These are phyloP conservation scores for Cryphonectria nitschkei DNA, from an alignment of 2,329 filamentous ascomycete genomes.

Conservation along the genomic window DNA sequence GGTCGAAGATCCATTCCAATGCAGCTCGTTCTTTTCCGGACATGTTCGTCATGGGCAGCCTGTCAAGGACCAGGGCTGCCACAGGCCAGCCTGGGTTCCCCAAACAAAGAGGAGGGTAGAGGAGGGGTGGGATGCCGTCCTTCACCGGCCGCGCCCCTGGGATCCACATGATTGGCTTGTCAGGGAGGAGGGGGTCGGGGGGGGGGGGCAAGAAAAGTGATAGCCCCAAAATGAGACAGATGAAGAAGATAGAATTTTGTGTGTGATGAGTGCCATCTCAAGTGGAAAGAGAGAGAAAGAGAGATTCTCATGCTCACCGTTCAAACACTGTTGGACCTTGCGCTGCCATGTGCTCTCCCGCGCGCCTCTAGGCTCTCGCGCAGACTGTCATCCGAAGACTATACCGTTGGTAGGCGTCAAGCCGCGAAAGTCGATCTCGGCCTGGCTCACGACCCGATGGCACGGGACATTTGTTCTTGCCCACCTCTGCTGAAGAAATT, in stretches of 20 bases:
- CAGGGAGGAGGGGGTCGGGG: background rate
- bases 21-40: background rate
- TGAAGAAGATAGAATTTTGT: conserved; percentile 18
- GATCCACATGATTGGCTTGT: conserved; percentile 7
- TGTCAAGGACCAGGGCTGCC: background rate
- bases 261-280: conserved; percentile 20
- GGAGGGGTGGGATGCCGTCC: background rate
- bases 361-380: background rate
- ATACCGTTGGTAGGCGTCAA: conserved; percentile 4
- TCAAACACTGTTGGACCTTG: conserved; percentile 15
- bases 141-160: conserved; percentile 7
- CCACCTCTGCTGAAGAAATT: background rate
- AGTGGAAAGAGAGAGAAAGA: background rate
- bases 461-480: background rate
- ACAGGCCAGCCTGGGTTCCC: background rate
- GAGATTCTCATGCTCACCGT: conserved; percentile 20
- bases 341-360: conserved; percentile 9
- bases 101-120: background rate
- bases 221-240: conserved; percentile 27
- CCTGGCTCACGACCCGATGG: background rate
- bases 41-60: background rate
- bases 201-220: conserved; percentile 17
- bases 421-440: background rate
- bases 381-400: background rate
- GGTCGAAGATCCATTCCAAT: conserved; percentile 9